A percentile compares a stretch with the other conserved stretches of the same genome.
These are phyloP conservation scores for Rhynchosporium graminicola DNA, from an alignment of 2,329 filamentous ascomycete genomes.

Conservation along the genomic window DNA sequence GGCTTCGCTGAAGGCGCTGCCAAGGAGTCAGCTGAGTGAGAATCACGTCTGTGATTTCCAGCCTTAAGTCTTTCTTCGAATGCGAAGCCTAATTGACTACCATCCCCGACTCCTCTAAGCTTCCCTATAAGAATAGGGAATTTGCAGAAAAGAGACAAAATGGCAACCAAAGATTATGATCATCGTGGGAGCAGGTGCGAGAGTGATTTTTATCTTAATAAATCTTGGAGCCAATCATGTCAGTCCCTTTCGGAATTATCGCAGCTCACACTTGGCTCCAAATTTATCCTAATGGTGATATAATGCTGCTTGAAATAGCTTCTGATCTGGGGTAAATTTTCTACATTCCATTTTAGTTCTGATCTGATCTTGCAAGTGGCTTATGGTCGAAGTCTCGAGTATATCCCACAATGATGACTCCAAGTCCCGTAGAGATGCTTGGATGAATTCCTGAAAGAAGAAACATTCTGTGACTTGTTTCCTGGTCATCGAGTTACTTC, in stretches of 20 bases:
- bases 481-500: conserved; percentile 36
- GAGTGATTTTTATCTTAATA: not conserved
- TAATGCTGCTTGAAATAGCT: conserved; percentile 24
- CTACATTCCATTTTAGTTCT: not conserved
- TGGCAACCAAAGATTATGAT: conserved; percentile 10
- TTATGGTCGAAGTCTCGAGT: conserved; percentile 20
- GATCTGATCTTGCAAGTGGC: conserved; percentile 9
- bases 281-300: conserved; percentile 20
- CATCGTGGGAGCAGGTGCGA: conserved; percentile 16
- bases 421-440: conserved; percentile 37
- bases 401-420: conserved; percentile 30
- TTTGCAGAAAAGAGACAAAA: not conserved
- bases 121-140: too few relatives aligned
- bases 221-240: not conserved
- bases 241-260: conserved; percentile 24
- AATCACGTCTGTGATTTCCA: not conserved
- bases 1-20: not conserved
- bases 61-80: not conserved
- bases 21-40: conserved; percentile 8
- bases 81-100: not conserved
- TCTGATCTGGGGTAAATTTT: conserved; percentile 21
- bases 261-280: conserved; percentile 27
- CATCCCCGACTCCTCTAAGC: not conserved
- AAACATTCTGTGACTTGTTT: conserved; percentile 35
- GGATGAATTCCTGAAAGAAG: conserved; percentile 35